Evolutionary conservation across 352 stramenopile species (phyloP).

Genomic region (Phytophthora hibernalis): DNA sequence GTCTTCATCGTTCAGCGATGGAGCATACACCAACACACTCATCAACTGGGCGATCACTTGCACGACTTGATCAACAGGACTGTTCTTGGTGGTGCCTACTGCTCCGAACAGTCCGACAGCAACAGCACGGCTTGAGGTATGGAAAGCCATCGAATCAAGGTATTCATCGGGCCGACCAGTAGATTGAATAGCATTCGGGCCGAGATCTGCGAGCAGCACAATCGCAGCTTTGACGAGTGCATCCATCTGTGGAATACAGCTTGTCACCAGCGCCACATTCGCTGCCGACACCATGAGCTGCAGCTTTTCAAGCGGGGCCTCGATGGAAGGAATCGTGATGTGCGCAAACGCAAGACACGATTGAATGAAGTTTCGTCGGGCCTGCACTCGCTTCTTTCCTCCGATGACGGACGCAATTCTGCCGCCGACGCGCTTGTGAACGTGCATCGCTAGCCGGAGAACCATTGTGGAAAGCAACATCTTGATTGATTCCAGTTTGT

Average conservation of each 20-base stretch:
- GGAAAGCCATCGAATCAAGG: not conserved
- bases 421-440: conserved; percentile 43
- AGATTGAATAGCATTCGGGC: conserved; percentile 27
- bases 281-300: conserved; percentile 71
- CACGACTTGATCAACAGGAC: conserved; percentile 32
- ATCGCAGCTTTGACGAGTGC: conserved; percentile 85
- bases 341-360: conserved; percentile 91
- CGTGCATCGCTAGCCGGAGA: conserved; percentile 67
- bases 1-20: conserved; percentile 78
- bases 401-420: conserved; percentile 5
- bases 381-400: conserved; percentile 40
- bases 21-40: conserved; percentile 74
- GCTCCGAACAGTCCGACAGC: conserved; percentile 18
- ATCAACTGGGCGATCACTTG: conserved; percentile 58
- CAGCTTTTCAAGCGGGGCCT: conserved; percentile 52
- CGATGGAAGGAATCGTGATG: conserved; percentile 90
- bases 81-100: conserved; percentile 12
- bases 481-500: conserved; percentile 87
- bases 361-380: conserved; percentile 81
- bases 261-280: conserved; percentile 73
- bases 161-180: conserved; percentile 1
- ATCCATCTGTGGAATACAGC: conserved; percentile 89
- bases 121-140: conserved; percentile 1
- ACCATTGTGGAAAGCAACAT: conserved; percentile 62
- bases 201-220: conserved; percentile 75